These are phyloP conservation scores for Thermothelomyces thermophilus DNA, from an alignment of 2,329 filamentous ascomycete genomes.

Conservation along the genomic window DNA sequence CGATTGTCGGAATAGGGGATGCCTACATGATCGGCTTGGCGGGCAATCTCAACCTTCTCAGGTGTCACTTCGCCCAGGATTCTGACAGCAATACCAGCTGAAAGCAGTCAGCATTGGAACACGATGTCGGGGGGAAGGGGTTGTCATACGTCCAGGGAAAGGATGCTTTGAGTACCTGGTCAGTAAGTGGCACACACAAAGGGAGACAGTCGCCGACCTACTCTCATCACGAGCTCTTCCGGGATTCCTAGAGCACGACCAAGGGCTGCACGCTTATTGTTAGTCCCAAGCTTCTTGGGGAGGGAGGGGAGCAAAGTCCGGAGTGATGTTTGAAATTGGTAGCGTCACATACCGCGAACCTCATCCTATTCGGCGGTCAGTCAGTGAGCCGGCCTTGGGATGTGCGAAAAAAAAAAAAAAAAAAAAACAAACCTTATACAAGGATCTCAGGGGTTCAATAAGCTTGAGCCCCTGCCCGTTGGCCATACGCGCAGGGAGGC, in stretches of 20 bases:
- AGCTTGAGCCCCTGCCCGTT: slow-evolving; percentile 47
- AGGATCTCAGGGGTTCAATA: slow-evolving; percentile 70
- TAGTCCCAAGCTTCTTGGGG: not conserved
- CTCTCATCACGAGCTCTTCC: slow-evolving; percentile 22
- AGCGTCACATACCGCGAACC: slow-evolving; percentile 17
- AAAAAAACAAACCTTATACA: slow-evolving; percentile 65
- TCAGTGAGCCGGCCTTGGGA: not conserved
- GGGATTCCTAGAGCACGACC: slow-evolving; percentile 19
- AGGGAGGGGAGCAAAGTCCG: too few relatives aligned
- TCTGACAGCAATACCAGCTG: slow-evolving; percentile 59
- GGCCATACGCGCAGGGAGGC: slow-evolving; percentile 31
- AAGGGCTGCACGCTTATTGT: slow-evolving; percentile 9
- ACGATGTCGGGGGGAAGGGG: not conserved
- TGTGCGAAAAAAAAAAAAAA: not conserved
- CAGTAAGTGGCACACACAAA: not conserved
- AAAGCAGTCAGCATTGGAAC: slow-evolving; percentile 1
- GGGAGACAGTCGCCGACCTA: slow-evolving; percentile 14
- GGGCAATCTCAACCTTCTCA: slow-evolving; percentile 70
- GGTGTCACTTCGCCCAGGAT: slow-evolving; percentile 79
- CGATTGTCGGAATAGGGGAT: not conserved
- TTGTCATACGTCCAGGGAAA: slow-evolving; percentile 25
- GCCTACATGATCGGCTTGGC: slow-evolving; percentile 57
- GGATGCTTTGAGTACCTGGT: slow-evolving; percentile 20
- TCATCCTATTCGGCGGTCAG: slow-evolving; percentile 16
- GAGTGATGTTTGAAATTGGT: slow-evolving; percentile 1